phyloP scores from a whole-genome alignment of 2,329 filamentous ascomycete genomes.

The Sporothrix protearum region DNA sequence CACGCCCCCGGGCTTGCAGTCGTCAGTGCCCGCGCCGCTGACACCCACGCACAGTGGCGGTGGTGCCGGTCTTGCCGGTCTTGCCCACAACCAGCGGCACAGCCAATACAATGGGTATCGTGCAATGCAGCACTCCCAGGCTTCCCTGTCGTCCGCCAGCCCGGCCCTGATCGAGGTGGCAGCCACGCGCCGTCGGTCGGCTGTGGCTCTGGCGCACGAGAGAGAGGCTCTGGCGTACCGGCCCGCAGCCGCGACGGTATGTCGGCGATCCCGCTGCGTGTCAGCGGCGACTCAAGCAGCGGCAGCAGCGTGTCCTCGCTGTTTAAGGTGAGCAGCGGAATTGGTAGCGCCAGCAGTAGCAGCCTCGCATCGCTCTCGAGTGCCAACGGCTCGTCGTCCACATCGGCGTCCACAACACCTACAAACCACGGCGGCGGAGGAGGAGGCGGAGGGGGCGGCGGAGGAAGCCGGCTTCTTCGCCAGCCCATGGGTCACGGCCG shows the following conservation, averaged over 20 bases:
- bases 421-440: neutral
- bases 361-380: constrained; percentile 18
- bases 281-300: constrained; percentile 34
- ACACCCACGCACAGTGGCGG: constrained; percentile 47
- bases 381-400: neutral
- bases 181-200: constrained; percentile 37
- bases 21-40: constrained; percentile 48
- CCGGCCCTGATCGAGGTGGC: constrained; percentile 53
- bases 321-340: constrained; percentile 20
- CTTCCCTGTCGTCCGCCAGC: constrained; percentile 27
- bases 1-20: constrained; percentile 53
- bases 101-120: constrained; percentile 26
- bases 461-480: constrained; percentile 33
- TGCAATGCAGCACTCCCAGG: constrained; percentile 36
- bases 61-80: constrained; percentile 27
- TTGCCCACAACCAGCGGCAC: constrained; percentile 15
- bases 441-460: neutral
- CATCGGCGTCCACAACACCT: constrained; percentile 7
- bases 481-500: constrained; percentile 30
- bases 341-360: constrained; percentile 22
- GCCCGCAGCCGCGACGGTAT: constrained; percentile 36
- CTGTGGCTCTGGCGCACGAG: constrained; percentile 39
- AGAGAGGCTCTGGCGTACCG: constrained; percentile 37
- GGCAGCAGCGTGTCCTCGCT: constrained; percentile 26
- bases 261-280: constrained; percentile 35